Conservation (phyloP, 2,329 filamentous ascomycete species). For the Arthrobotrys entomopaga region DNA sequence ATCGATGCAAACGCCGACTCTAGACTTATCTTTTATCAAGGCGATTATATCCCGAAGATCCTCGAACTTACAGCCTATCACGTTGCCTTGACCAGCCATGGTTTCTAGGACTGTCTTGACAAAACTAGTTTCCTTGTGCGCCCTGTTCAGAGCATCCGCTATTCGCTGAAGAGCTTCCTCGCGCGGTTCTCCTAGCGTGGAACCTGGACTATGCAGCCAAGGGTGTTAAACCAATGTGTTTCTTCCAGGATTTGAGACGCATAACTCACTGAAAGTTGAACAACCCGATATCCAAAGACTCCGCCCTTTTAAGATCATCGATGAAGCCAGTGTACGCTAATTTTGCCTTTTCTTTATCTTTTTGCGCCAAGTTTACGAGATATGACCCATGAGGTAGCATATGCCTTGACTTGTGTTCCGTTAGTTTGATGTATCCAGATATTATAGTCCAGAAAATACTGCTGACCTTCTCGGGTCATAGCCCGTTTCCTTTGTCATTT, state of each 20-base stretch:
- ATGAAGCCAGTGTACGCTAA: constrained; percentile 88
- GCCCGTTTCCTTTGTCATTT: constrained; percentile 73
- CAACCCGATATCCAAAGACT: constrained; percentile 83
- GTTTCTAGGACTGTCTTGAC: constrained; percentile 92
- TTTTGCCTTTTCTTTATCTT: constrained; percentile 78
- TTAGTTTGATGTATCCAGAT: constrained; percentile 15
- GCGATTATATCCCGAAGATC: constrained; percentile 87
- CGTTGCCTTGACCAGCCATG: constrained; percentile 90
- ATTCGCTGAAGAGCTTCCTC: constrained; percentile 79
- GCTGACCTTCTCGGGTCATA: constrained; percentile 73
- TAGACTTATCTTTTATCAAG: constrained; percentile 78
- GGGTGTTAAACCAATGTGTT: not conserved
- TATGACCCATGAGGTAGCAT: constrained; percentile 94
- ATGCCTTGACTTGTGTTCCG: constrained; percentile 64
- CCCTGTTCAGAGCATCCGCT: constrained; percentile 81
- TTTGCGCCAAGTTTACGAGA: constrained; percentile 92
- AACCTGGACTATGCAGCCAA: constrained; percentile 71
- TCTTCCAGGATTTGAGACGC: constrained; percentile 21
- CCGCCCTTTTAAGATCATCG: constrained; percentile 87
- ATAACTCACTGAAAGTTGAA: constrained; percentile 86
- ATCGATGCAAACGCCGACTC: constrained; percentile 93
- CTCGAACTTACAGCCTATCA: constrained; percentile 80
- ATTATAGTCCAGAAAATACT: not conserved
- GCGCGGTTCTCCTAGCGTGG: constrained; percentile 74
- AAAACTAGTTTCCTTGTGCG: constrained; percentile 77